Conservation (phyloP, 371 early-diverging fungal species). For the Circinella umbellata region DNA sequence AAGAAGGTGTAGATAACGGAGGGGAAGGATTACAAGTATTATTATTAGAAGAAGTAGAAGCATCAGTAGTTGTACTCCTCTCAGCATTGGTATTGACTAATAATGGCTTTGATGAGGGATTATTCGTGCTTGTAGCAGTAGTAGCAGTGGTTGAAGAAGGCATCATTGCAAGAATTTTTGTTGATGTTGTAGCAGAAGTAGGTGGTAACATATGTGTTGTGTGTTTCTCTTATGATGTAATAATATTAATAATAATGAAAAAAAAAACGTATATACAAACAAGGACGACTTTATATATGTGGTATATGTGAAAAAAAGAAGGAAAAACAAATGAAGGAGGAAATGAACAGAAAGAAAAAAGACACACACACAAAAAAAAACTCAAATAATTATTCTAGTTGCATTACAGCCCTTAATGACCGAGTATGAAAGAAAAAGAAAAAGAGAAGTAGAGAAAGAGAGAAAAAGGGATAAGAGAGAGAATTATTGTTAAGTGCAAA, state of each 20-base stretch:
- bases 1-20: background rate
- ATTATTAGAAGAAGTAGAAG: background rate
- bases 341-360: background rate
- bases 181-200: conserved; percentile 37
- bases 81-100: conserved; percentile 1
- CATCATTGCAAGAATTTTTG: background rate
- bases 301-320: conserved; percentile 1
- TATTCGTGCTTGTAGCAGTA: background rate
- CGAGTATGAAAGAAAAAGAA: no score
- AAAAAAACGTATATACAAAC: background rate
- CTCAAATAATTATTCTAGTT: background rate
- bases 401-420: background rate
- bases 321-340: background rate
- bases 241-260: background rate
- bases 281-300: background rate
- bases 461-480: no score
- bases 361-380: background rate
- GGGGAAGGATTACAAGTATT: background rate
- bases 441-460: no score
- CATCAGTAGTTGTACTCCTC: background rate
- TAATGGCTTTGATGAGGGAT: background rate
- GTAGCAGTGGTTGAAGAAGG: background rate
- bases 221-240: background rate
- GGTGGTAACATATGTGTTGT: background rate
- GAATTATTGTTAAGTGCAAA: no score